phyloP scores from a whole-genome alignment of 148 eudicot species.

The Selenicereus undatus region DNA sequence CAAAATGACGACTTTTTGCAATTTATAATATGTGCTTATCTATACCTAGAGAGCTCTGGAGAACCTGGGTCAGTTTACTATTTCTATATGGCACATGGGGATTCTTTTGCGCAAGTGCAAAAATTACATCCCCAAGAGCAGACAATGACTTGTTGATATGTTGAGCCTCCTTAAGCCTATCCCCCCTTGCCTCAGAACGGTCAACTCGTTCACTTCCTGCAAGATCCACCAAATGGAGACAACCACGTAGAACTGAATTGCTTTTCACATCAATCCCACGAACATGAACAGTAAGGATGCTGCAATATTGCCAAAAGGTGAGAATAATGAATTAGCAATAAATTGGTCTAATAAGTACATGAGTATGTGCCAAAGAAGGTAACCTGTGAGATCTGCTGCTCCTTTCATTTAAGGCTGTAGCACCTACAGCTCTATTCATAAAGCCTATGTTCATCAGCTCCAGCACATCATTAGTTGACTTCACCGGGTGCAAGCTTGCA shows the following conservation, averaged over 20 bases:
- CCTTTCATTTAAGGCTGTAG: slow-evolving; percentile 93
- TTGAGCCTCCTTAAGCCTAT: slow-evolving; percentile 87
- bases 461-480: slow-evolving; percentile 77
- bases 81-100: slow-evolving; percentile 92
- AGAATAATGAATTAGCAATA: slow-evolving; percentile 9
- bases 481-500: slow-evolving; percentile 92
- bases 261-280: slow-evolving; percentile 83
- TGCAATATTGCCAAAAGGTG: slow-evolving; percentile 30
- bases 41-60: slow-evolving; percentile 89
- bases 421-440: slow-evolving; percentile 92
- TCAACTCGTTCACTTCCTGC: slow-evolving; percentile 99
- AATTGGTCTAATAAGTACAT: neutral
- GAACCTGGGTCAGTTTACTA: slow-evolving; percentile 97
- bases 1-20: neutral
- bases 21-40: neutral
- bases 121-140: slow-evolving; percentile 91
- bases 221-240: slow-evolving; percentile 93
- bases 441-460: slow-evolving; percentile 89
- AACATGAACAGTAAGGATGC: slow-evolving; percentile 92
- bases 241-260: slow-evolving; percentile 75
- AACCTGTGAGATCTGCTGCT: slow-evolving; percentile 99
- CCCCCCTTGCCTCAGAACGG: slow-evolving; percentile 93
- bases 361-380: slow-evolving; percentile 1
- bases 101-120: slow-evolving; percentile 83
- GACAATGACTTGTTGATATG: slow-evolving; percentile 94